These are phyloP conservation scores for Paramecium caudatum DNA, from an alignment of 73 alveolate species.

Conservation along the genomic window DNA sequence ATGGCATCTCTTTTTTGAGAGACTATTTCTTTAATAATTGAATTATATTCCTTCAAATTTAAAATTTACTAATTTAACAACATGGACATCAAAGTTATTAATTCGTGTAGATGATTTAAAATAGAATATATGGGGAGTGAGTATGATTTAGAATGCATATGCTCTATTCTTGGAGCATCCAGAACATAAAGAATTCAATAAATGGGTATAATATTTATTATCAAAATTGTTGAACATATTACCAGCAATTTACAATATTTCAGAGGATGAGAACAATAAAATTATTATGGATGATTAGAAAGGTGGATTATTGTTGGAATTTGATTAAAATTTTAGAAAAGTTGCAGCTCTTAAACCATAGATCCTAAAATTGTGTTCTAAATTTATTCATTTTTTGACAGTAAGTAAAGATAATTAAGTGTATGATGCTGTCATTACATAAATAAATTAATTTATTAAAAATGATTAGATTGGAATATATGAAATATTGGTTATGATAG, in stretches of 20 bases:
- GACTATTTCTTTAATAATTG: background rate
- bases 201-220: constrained; percentile 37
- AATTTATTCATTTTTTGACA: background rate
- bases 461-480: background rate
- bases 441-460: constrained; percentile 4
- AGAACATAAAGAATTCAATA: background rate
- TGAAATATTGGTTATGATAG: constrained; percentile 6
- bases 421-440: background rate
- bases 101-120: background rate
- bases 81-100: background rate
- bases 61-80: background rate
- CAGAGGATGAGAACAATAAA: constrained; percentile 6
- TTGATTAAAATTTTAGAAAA: constrained; percentile 13
- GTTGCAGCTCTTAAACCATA: background rate
- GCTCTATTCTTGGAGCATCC: background rate
- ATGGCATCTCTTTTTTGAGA: constrained; percentile 65
- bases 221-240: background rate
- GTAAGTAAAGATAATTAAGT: background rate
- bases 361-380: background rate
- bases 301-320: constrained; percentile 21
- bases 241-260: background rate
- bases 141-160: constrained; percentile 41
- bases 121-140: constrained; percentile 58
- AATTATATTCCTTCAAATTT: background rate
- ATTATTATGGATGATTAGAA: constrained; percentile 13